Evolutionary conservation across 768 basidiomycete species (phyloP).

Genomic region (Trametes villosa): DNA sequence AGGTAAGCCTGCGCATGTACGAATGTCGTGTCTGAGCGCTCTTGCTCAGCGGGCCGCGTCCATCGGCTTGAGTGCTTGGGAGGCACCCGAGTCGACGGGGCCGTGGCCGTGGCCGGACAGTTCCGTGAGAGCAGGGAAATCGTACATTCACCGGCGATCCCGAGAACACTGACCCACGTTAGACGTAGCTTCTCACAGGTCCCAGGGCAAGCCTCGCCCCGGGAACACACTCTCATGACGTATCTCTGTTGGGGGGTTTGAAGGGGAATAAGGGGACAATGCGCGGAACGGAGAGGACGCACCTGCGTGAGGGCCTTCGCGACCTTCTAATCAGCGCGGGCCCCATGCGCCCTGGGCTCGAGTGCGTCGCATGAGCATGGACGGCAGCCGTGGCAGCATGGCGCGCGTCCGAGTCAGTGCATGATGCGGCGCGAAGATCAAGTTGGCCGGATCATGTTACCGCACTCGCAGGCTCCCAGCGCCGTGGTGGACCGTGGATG

Average conservation of each 20-base stretch:
- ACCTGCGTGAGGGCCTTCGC: neutral
- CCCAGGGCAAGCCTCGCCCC: neutral
- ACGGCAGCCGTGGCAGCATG: neutral
- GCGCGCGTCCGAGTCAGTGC: neutral
- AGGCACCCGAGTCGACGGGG: neutral
- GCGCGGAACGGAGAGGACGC: neutral
- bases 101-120: neutral
- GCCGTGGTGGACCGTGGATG: neutral
- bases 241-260: neutral
- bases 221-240: constrained; percentile 14
- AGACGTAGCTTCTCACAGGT: constrained; percentile 8
- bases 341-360: constrained; percentile 2
- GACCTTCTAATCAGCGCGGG: constrained; percentile 4
- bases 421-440: constrained; percentile 14
- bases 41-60: neutral
- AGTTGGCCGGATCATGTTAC: constrained; percentile 9
- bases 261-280: neutral
- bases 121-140: neutral
- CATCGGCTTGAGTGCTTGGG: neutral
- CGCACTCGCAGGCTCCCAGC: neutral
- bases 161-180: neutral
- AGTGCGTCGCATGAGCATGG: constrained; percentile 3
- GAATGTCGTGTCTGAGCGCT: no score
- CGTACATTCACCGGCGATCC: neutral
- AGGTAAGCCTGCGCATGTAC: no score